These are phyloP conservation scores for Phytophthora nicotianae DNA, from an alignment of 352 stramenopile species.

Conservation along the genomic window DNA sequence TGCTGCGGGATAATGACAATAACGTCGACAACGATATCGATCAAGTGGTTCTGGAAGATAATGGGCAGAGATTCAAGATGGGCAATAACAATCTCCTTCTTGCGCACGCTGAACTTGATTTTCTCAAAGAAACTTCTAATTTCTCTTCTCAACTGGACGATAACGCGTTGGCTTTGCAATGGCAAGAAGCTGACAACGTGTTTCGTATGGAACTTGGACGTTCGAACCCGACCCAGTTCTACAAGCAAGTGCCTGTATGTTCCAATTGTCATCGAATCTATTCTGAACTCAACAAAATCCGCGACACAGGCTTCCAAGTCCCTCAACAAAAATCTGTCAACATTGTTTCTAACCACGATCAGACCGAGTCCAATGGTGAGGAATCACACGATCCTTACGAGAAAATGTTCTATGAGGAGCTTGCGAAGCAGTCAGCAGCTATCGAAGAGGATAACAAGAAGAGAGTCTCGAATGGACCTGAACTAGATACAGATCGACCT, in stretches of 20 bases:
- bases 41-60: slow-evolving; percentile 39
- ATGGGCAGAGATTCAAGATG: slow-evolving; percentile 67
- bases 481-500: slow-evolving; percentile 23
- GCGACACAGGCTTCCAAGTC: slow-evolving; percentile 55
- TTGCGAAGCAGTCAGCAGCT: slow-evolving; percentile 55
- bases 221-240: slow-evolving; percentile 69
- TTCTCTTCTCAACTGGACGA: slow-evolving; percentile 8
- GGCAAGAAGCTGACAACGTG: slow-evolving; percentile 71
- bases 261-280: slow-evolving; percentile 79
- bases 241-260: slow-evolving; percentile 81
- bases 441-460: slow-evolving; percentile 8
- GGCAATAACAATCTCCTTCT: slow-evolving; percentile 78
- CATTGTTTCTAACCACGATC: slow-evolving; percentile 1
- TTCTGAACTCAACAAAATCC: slow-evolving; percentile 52
- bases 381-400: slow-evolving; percentile 42
- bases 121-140: slow-evolving; percentile 32
- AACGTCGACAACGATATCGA: no score
- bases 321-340: background rate
- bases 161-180: slow-evolving; percentile 41
- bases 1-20: slow-evolving; percentile 6
- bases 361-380: background rate
- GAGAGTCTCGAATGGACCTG: slow-evolving; percentile 8
- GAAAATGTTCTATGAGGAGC: slow-evolving; percentile 67
- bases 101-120: slow-evolving; percentile 61
- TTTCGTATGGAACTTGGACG: slow-evolving; percentile 68